A percentile compares a stretch with the other conserved stretches of the same genome.
phyloP scores from a whole-genome alignment of 257 asterid genomes.

The Voacanga thouarsii region DNA sequence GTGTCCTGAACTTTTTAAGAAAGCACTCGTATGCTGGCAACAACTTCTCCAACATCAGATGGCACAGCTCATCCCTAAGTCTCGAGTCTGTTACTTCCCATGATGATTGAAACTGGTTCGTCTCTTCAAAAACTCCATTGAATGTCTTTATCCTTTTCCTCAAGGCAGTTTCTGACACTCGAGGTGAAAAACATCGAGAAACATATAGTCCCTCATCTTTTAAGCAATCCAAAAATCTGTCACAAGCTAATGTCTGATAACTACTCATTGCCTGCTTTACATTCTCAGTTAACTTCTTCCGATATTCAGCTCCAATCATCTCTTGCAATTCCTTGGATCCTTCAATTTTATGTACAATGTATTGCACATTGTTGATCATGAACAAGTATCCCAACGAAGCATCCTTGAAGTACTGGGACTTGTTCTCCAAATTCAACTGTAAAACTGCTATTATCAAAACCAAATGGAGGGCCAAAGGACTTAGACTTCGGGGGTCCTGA shows the following conservation, averaged over 20 bases:
- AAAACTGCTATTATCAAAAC: constrained; percentile 65
- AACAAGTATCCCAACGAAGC: constrained; percentile 56
- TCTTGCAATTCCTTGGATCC: constrained; percentile 63
- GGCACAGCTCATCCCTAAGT: constrained; percentile 77
- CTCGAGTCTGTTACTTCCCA: constrained; percentile 64
- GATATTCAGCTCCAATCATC: constrained; percentile 65
- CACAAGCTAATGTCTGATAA: constrained; percentile 61
- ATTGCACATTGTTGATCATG: constrained; percentile 84
- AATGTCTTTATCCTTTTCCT: constrained; percentile 65
- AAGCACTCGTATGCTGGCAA: constrained; percentile 68
- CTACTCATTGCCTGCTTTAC: constrained; percentile 44
- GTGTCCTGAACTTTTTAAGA: constrained; percentile 61
- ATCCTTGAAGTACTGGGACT: constrained; percentile 60
- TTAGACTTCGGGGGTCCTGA: constrained; percentile 30
- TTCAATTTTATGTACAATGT: constrained; percentile 60
- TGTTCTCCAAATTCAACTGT: constrained; percentile 69
- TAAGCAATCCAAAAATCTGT: constrained; percentile 60
- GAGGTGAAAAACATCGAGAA: constrained; percentile 52
- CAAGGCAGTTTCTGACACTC: constrained; percentile 62
- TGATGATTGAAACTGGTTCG: constrained; percentile 58
- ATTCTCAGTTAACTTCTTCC: constrained; percentile 50
- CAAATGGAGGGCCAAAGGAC: constrained; percentile 64
- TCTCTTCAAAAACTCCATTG: constrained; percentile 72
- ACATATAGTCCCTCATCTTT: constrained; percentile 72
- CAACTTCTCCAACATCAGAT: constrained; percentile 49